Base-by-base conservation (phyloP, 306 rosid genomes). In the Lithocarpus polystachyus region DNA sequence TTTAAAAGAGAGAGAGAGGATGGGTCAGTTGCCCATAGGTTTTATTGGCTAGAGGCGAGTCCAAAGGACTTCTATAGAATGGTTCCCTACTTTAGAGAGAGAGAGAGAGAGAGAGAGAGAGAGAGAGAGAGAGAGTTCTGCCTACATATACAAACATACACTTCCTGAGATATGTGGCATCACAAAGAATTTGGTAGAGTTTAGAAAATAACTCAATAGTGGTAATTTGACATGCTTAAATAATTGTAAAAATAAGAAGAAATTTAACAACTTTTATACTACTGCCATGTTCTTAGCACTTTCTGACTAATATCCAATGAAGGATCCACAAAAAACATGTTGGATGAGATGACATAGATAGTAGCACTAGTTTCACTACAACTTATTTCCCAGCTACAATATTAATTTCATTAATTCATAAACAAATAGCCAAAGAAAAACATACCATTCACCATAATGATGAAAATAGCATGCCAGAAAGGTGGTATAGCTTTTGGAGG, bases 401-500 rank as follows among this genome's bases (percentile, higher is more conserved):
- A 68, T 19, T 68, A 6, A 68, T 68, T 65, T 68, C 51, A 68
- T 35, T 68, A n/a, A 11, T 33, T 33, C 45, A 6, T 31, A 64
- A 17, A 15, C 35, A 68, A 68, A 68, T 33, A n/a, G 72, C 52
- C 52, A n/a, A 35, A 79, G 64, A 79, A 70, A 78, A 75, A 79
- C 83, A 72, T 78, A 95, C 99, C 99, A 86, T 95, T 95, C 80
- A 95, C 96, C 95, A 90, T 84, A 82, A 95, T 91, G 83, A 91
- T 84, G 81, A 93, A 95, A 75, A 93, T 90, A 13, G 97, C 99
- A 68, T 93, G 99, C 99, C 99, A 95, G 61, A 95, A 95, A 28
- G 98, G 98, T 19, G 96, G 99, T 85, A 91, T 93, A 8, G 84
- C 89, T 86, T 87, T 89, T 71, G 97, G 99, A 77, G 99, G 99